phyloP scores from a whole-genome alignment of 257 asterid genomes.

The Rauvolfia tetraphylla region DNA sequence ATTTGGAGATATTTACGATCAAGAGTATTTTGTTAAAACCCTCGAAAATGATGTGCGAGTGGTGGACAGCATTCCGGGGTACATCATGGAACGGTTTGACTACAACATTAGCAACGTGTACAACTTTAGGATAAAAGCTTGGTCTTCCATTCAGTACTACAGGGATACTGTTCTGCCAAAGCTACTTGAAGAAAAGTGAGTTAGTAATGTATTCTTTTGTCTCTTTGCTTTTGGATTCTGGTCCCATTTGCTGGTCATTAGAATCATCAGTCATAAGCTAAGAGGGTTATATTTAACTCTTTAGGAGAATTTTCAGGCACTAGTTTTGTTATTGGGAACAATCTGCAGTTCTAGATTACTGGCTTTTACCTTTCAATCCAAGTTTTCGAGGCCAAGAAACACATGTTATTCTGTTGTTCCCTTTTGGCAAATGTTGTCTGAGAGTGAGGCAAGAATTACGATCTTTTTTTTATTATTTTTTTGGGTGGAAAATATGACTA shows the following conservation, averaged over 20 bases:
- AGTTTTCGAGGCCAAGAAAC: neutral
- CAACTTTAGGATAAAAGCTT: conserved; percentile 94
- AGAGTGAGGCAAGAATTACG: neutral
- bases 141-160: conserved; percentile 80
- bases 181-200: conserved; percentile 95
- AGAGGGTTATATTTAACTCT: neutral
- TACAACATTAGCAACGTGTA: conserved; percentile 77
- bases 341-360: neutral
- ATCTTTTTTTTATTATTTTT: too few relatives aligned
- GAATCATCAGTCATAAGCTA: neutral
- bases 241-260: neutral
- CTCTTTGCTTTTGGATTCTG: conserved; percentile 14
- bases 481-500: neutral
- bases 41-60: conserved; percentile 79
- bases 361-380: neutral
- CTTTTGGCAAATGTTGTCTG: neutral
- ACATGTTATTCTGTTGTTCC: neutral
- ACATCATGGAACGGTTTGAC: conserved; percentile 89
- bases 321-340: neutral
- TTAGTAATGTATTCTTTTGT: conserved; percentile 18
- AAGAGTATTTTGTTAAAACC: conserved; percentile 69
- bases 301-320: neutral
- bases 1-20: conserved; percentile 87
- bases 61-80: conserved; percentile 60
- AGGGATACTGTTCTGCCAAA: conserved; percentile 81